Percentiles rank a stretch among this genome's conserved stretches.
These are phyloP conservation scores for Athelia sp. DNA, from an alignment of 1,284 basidiomycete genomes.

Conservation along the genomic window DNA sequence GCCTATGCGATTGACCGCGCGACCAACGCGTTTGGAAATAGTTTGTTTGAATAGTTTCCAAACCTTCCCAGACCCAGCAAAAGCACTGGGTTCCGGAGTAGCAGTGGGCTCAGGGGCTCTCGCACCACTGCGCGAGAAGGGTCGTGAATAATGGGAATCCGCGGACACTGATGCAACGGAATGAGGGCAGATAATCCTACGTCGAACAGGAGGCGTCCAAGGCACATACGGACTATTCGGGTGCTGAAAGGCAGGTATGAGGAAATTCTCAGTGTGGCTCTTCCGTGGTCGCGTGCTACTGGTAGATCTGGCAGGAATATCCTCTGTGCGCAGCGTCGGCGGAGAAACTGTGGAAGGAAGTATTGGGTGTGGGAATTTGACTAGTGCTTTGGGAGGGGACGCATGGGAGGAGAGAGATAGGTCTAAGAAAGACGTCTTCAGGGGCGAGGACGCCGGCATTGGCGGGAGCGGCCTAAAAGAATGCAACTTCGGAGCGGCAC, in stretches of 20 bases:
- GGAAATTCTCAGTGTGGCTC: conserved; percentile 23
- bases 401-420: conserved; percentile 15
- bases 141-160: conserved; percentile 23
- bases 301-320: neutral
- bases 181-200: conserved; percentile 29
- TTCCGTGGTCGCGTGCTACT: conserved; percentile 7
- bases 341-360: conserved; percentile 12
- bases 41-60: conserved; percentile 22
- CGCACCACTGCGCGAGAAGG: conserved; percentile 29
- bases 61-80: too few relatives aligned
- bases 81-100: conserved; percentile 5
- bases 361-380: conserved; percentile 12
- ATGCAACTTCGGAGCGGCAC: conserved; percentile 14
- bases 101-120: conserved; percentile 34
- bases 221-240: conserved; percentile 47
- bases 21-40: conserved; percentile 11
- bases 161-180: conserved; percentile 17
- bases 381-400: conserved; percentile 6
- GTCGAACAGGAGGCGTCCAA: conserved; percentile 33
- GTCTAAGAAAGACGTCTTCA: conserved; percentile 32
- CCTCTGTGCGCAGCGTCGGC: neutral
- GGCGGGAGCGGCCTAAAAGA: conserved; percentile 25
- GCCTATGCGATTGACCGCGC: neutral
- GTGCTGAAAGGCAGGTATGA: conserved; percentile 33
- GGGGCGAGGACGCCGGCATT: conserved; percentile 28